Conservation (phyloP, 495 filamentous ascomycete genomes). For the Pyrenopolyporus hunteri region DNA sequence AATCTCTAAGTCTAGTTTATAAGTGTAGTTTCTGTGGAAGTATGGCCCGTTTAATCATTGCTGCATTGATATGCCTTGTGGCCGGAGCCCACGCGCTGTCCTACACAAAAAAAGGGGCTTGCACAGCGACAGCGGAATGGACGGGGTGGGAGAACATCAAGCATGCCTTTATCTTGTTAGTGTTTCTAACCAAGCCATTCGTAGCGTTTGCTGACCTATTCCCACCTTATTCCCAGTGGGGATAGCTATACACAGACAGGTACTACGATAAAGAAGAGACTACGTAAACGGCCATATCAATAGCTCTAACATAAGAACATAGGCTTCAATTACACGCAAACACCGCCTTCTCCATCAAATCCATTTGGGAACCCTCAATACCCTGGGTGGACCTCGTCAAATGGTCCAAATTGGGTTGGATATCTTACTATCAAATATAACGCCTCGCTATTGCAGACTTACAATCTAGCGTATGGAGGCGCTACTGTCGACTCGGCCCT, state of each 20-base stretch:
- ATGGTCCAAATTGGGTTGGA: conserved; percentile 71
- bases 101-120: conserved; percentile 13
- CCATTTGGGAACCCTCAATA: conserved; percentile 78
- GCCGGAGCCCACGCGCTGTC: conserved; percentile 22
- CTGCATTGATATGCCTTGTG: conserved; percentile 17
- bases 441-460: conserved; percentile 62
- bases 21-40: too few species aligned
- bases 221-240: conserved; percentile 52
- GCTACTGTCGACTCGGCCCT: conserved; percentile 70
- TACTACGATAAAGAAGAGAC: background rate
- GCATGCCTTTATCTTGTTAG: conserved; percentile 59
- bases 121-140: conserved; percentile 45
- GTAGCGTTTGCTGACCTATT: conserved; percentile 12
- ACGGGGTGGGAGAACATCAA: conserved; percentile 56
- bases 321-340: conserved; percentile 66
- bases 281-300: background rate
- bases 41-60: conserved; percentile 8
- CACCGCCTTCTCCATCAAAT: conserved; percentile 67
- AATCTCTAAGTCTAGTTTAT: background rate
- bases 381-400: conserved; percentile 64
- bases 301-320: conserved; percentile 28
- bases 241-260: conserved; percentile 57
- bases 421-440: conserved; percentile 70
- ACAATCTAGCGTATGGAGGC: conserved; percentile 73
- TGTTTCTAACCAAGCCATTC: background rate